phyloP scores from a whole-genome alignment of 306 rosid genomes.

The Crataegus laevigata region DNA sequence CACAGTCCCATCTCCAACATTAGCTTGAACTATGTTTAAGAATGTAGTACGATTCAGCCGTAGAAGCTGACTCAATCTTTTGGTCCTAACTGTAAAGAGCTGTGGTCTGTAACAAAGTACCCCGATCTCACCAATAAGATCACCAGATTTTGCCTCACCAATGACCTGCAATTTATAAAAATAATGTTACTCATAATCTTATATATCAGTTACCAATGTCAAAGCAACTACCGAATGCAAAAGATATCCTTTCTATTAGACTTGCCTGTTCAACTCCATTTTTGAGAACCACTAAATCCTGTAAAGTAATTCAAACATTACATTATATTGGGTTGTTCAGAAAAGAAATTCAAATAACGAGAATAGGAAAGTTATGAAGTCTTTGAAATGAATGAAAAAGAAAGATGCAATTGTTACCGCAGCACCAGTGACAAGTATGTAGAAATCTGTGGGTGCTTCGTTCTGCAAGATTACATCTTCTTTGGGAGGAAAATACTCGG shows the following conservation, averaged over 20 bases:
- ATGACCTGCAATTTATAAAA: constrained; percentile 44
- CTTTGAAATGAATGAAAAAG: neutral
- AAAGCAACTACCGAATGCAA: neutral
- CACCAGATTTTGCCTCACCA: constrained; percentile 74
- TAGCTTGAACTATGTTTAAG: constrained; percentile 73
- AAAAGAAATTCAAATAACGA: neutral
- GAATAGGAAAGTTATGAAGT: neutral
- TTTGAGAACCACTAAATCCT: constrained; percentile 63
- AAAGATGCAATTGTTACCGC: constrained; percentile 47
- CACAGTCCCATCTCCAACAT: constrained; percentile 81
- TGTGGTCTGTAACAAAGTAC: constrained; percentile 93
- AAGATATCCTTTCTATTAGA: neutral
- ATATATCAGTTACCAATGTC: neutral
- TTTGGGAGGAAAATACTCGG: constrained; percentile 94
- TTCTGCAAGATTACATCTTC: constrained; percentile 94
- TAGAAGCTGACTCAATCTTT: constrained; percentile 69
- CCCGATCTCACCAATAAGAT: constrained; percentile 80
- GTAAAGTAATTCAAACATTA: constrained; percentile 18
- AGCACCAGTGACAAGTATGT: constrained; percentile 75
- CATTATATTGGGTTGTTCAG: constrained; percentile 10
- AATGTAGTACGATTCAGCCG: constrained; percentile 70
- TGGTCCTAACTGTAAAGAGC: constrained; percentile 75
- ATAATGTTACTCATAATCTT: constrained; percentile 1
- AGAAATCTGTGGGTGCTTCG: constrained; percentile 95
- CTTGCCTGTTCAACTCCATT: constrained; percentile 81